Conservation (phyloP, 1,284 basidiomycete species). For the Tremellales sp. region DNA sequence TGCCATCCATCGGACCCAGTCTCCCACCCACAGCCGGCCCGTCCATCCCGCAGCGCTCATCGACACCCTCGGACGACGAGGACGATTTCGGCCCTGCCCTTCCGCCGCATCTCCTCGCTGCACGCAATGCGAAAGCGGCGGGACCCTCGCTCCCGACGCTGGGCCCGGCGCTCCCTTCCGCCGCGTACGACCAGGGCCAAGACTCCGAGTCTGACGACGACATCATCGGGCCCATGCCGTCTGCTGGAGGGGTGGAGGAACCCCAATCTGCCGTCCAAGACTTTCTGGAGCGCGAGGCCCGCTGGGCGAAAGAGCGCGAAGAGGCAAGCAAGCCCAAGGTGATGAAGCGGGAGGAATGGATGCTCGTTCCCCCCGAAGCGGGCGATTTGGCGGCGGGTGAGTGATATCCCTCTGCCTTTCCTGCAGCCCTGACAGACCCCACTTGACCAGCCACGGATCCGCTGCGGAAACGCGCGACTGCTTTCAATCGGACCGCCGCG, state of each 20-base stretch:
- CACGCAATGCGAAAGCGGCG: constrained; percentile 16
- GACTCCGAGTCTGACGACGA: constrained; percentile 26
- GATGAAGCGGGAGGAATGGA: constrained; percentile 84
- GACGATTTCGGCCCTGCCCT: constrained; percentile 68
- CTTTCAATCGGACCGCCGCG: constrained; percentile 39
- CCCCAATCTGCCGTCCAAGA: constrained; percentile 58
- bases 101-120: constrained; percentile 38
- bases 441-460: constrained; percentile 59
- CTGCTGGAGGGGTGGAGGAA: constrained; percentile 50
- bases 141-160: constrained; percentile 4
- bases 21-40: constrained; percentile 6
- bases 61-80: constrained; percentile 54
- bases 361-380: constrained; percentile 81
- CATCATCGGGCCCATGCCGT: constrained; percentile 26
- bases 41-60: constrained; percentile 9
- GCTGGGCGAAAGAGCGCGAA: constrained; percentile 61
- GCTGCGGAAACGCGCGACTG: constrained; percentile 63
- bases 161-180: neutral
- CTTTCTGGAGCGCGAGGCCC: constrained; percentile 69
- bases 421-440: neutral
- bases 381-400: constrained; percentile 69
- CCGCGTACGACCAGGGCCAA: constrained; percentile 28
- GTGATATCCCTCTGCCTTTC: constrained; percentile 37
- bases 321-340: constrained; percentile 69
- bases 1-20: constrained; percentile 18